phyloP scores from a whole-genome alignment of 192 early-diverging fungal species.

The Martensiomyces pterosporus region DNA sequence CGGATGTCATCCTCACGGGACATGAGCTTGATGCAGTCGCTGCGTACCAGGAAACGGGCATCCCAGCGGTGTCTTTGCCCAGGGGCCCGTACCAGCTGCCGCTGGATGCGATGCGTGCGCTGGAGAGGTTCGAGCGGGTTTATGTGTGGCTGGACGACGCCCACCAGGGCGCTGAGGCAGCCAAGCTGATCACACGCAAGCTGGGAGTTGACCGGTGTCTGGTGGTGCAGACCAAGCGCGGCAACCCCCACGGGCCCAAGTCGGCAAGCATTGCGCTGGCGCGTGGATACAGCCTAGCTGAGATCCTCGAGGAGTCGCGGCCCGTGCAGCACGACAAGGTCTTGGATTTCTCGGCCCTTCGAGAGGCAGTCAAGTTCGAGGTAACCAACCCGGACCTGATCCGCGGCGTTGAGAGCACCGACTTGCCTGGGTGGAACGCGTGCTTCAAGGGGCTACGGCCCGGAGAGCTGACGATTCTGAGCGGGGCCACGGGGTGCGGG shows the following conservation, averaged over 20 bases:
- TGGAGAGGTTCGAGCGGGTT: slow-evolving; percentile 61
- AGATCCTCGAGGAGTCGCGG: slow-evolving; percentile 45
- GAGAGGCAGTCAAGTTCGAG: slow-evolving; percentile 61
- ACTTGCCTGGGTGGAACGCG: slow-evolving; percentile 60
- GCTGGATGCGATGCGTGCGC: slow-evolving; percentile 52
- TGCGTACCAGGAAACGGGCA: slow-evolving; percentile 60
- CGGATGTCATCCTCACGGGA: slow-evolving; percentile 55
- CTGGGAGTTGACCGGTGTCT: slow-evolving; percentile 61
- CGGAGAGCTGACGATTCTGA: slow-evolving; percentile 66
- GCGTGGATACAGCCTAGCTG: slow-evolving; percentile 29
- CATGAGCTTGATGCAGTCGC: slow-evolving; percentile 66
- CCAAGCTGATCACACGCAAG: slow-evolving; percentile 58
- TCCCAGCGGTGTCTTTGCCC: slow-evolving; percentile 59
- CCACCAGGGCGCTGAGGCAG: slow-evolving; percentile 57
- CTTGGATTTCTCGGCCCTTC: slow-evolving; percentile 56
- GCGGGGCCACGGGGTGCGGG: slow-evolving; percentile 65
- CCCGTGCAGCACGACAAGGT: slow-evolving; percentile 64
- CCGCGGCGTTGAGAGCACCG: slow-evolving; percentile 56
- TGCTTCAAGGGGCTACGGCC: slow-evolving; percentile 65
- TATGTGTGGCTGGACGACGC: slow-evolving; percentile 70
- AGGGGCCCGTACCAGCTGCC: slow-evolving; percentile 55
- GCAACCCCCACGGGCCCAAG: slow-evolving; percentile 44
- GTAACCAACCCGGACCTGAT: slow-evolving; percentile 62
- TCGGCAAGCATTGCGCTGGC: slow-evolving; percentile 55
- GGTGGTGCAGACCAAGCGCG: slow-evolving; percentile 50